Base-by-base conservation (phyloP, 192 early-diverging fungal species). In the Bifiguratus adelaidae region DNA sequence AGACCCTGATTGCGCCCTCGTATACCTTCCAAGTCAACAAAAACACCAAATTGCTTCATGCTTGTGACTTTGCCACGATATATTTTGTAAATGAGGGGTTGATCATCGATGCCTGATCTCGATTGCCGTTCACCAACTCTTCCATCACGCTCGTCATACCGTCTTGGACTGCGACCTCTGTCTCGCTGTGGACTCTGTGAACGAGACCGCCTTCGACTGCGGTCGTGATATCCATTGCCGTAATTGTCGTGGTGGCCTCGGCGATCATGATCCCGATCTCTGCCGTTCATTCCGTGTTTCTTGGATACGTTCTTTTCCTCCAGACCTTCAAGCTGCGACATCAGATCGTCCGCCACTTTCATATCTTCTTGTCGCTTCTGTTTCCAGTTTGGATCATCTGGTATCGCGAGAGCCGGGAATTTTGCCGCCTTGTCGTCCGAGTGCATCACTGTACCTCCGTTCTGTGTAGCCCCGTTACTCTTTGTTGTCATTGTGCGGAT, bases 41-140 rank as follows among this genome's bases (percentile, higher is more conserved):
- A 98, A 1, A 80, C 89, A 13, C 95, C 95, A 77, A 96, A 98
- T 29, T 93, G 89, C 42, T 84, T 87, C 22, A 92, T 70, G 46
- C 82, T 87, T 3, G 83, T 73, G 12, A 96, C 81, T 20, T 65
- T 76, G 8, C 91, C 95, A 22, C 65, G 49, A 59, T 98, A 98
- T 22, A 98, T 92, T 55, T 95, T 91, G 72, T 94, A 92, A 1
- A 94, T 60, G 0, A 95, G 58, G 0, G 95, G 92, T 0, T 68
- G 71, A 16, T 87, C 83, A 44, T 95, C 91, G 12, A 85, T 9
- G 11, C 19, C 38, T 3, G 54, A 44, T 11, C 41, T 34, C 19
- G 32, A 11, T 27, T 43, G 21, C 23, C 67, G 29, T 1, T 64
- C 60, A 19, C 51, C 41, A 13, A 61, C 29, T 11, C 45, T 25